Evolutionary conservation across 1,284 basidiomycete genomes (phyloP).

Genomic region (Chiua sp.): DNA sequence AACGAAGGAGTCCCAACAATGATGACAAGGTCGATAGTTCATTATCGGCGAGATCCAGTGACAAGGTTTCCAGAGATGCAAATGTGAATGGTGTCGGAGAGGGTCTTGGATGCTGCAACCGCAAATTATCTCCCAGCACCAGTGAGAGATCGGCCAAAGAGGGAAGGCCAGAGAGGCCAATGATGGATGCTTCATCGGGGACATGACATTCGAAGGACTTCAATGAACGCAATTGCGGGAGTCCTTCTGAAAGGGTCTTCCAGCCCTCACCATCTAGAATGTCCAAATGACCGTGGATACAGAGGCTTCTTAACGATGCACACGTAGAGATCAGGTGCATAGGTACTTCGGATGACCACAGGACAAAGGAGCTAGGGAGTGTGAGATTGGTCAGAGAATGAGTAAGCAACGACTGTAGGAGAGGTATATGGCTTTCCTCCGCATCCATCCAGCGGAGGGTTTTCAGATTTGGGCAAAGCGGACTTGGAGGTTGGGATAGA

Average conservation of each 20-base stretch:
- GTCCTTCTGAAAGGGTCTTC: conserved; percentile 23
- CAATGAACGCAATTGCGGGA: conserved; percentile 18
- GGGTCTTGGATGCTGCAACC: conserved; percentile 20
- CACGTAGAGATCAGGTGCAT: conserved; percentile 22
- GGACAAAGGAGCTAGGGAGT: conserved; percentile 8
- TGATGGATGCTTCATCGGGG: conserved; percentile 13
- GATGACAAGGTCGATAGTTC: conserved; percentile 25
- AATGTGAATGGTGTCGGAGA: conserved; percentile 20
- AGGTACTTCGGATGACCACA: conserved; percentile 26
- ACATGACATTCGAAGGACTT: no score
- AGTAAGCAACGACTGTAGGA: conserved; percentile 26
- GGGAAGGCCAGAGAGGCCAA: conserved; percentile 29
- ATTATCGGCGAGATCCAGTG: conserved; percentile 4
- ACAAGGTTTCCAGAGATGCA: conserved; percentile 13
- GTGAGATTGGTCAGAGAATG: conserved; percentile 27
- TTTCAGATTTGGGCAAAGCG: conserved; percentile 28
- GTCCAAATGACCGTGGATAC: neutral
- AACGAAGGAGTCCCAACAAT: conserved; percentile 21
- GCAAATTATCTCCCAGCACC: conserved; percentile 19
- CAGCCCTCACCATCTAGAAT: conserved; percentile 14
- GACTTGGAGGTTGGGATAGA: conserved; percentile 28
- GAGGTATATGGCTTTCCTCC: conserved; percentile 20
- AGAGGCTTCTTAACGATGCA: conserved; percentile 14
- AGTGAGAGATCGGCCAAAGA: conserved; percentile 24
- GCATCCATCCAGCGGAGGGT: conserved; percentile 25